Evolutionary conservation across 352 stramenopile genomes (phyloP).

Genomic region (Globisporangium sylvaticum): DNA sequence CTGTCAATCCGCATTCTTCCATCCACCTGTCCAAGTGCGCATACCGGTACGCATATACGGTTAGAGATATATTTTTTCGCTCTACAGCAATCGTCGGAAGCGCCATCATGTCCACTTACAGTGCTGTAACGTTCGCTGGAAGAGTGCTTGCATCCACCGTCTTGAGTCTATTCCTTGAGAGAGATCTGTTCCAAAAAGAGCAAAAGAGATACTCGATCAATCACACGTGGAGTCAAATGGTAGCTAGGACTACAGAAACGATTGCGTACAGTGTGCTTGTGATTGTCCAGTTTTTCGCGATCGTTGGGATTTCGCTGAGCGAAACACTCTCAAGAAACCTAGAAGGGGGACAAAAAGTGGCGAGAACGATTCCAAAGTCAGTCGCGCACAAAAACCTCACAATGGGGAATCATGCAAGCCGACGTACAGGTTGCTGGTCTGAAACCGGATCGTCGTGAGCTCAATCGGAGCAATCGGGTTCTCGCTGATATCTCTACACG

Average conservation of each 20-base stretch:
- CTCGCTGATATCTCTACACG: constrained; percentile 15
- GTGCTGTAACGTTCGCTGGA: not conserved
- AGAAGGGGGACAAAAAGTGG: not conserved
- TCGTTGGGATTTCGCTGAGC: constrained; percentile 9
- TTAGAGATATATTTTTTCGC: too few species aligned
- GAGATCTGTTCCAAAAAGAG: constrained; percentile 1
- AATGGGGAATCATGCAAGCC: too few species aligned
- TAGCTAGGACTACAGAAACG: not conserved
- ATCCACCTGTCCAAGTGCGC: constrained; percentile 3
- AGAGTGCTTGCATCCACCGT: constrained; percentile 7
- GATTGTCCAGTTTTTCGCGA: constrained; percentile 14
- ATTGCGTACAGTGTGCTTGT: constrained; percentile 8
- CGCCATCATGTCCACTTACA: constrained; percentile 9
- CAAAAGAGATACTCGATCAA: too few species aligned
- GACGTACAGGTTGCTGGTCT: constrained; percentile 13
- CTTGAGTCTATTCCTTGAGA: constrained; percentile 7
- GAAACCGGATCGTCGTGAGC: constrained; percentile 13
- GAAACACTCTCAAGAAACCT: constrained; percentile 14
- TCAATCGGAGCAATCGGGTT: constrained; percentile 14
- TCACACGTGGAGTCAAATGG: not conserved
- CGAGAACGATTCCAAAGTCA: not conserved
- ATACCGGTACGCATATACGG: too few species aligned
- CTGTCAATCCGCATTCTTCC: constrained; percentile 8
- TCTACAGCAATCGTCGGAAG: too few species aligned
- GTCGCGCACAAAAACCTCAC: not conserved